phyloP scores from a whole-genome alignment of 75 land plant genomes.

The Adiantum capillusveneris region DNA sequence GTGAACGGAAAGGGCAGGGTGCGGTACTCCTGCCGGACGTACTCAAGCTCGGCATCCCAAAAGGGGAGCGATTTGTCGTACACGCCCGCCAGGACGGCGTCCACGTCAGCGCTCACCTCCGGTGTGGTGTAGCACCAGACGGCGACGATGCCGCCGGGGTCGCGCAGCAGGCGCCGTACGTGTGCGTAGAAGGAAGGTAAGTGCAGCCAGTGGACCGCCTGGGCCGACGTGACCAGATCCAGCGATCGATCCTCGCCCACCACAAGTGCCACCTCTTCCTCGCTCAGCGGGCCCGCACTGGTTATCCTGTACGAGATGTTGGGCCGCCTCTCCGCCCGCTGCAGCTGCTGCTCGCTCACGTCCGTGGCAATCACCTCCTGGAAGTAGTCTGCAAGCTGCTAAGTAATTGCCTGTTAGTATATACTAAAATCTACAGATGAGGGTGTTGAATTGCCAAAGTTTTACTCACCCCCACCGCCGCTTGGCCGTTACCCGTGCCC shows the following conservation, averaged over 20 bases:
- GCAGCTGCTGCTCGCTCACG: constrained; percentile 22
- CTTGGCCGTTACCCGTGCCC: constrained; percentile 87
- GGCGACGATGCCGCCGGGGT: constrained; percentile 30
- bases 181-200: constrained; percentile 23
- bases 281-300: background rate
- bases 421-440: no score
- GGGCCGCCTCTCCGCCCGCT: constrained; percentile 16
- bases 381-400: constrained; percentile 26
- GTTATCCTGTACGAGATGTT: constrained; percentile 11
- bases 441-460: no score
- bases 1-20: constrained; percentile 23
- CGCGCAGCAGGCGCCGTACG: constrained; percentile 19
- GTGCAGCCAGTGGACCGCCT: constrained; percentile 39
- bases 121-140: constrained; percentile 22
- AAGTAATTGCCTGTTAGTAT: background rate
- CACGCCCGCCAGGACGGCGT: background rate
- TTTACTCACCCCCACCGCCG: constrained; percentile 24
- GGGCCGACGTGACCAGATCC: constrained; percentile 28
- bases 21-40: constrained; percentile 12
- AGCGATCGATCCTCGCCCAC: constrained; percentile 20
- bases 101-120: constrained; percentile 11
- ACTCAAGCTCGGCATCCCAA: constrained; percentile 18
- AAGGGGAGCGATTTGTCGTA: background rate
- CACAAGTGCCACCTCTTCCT: constrained; percentile 1
- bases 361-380: constrained; percentile 30